A percentile compares a stretch with the other conserved stretches of the same genome.
Evolutionary conservation across 2,329 filamentous ascomycete species (phyloP).

Genomic region (Aspergillus pseudotamarii): DNA sequence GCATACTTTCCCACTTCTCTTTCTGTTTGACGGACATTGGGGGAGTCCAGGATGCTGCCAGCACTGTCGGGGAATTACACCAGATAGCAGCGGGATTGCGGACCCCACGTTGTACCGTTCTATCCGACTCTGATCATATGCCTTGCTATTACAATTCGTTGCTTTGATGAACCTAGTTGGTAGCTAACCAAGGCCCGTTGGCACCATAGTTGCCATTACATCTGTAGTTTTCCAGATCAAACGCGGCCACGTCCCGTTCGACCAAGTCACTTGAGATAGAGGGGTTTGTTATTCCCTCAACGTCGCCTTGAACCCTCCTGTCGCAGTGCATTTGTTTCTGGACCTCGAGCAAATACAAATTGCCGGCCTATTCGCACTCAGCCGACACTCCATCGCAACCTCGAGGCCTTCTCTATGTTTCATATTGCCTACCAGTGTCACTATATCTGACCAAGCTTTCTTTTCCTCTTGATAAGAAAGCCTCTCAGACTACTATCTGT

Average conservation of each 20-base stretch:
- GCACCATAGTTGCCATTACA: slow-evolving; percentile 3
- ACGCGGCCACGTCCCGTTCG: slow-evolving; percentile 5
- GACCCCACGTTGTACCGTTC: slow-evolving; percentile 5
- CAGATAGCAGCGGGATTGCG: neutral
- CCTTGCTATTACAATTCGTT: slow-evolving; percentile 3
- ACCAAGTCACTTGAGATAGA: slow-evolving; percentile 4
- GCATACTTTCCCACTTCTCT: slow-evolving; percentile 2
- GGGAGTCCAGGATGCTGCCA: slow-evolving; percentile 1
- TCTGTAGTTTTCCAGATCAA: slow-evolving; percentile 5
- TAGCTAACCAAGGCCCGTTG: slow-evolving; percentile 3
- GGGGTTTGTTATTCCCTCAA: neutral
- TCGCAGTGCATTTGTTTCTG: neutral
- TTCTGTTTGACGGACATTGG: slow-evolving; percentile 5
- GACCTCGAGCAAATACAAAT: slow-evolving; percentile 2
- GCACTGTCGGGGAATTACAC: slow-evolving; percentile 3
- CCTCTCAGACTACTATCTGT: neutral
- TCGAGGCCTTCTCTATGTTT: neutral
- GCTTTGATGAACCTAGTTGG: neutral
- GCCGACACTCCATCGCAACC: neutral
- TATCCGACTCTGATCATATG: neutral
- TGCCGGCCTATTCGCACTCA: neutral
- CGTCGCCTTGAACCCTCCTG: neutral
- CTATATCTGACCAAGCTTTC: neutral
- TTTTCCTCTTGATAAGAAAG: neutral
- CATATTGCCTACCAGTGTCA: neutral